Evolutionary conservation across 257 asterid genomes (phyloP), one percentile per base, ranked within the genome.

Genomic region (Verbena officinalis): DNA sequence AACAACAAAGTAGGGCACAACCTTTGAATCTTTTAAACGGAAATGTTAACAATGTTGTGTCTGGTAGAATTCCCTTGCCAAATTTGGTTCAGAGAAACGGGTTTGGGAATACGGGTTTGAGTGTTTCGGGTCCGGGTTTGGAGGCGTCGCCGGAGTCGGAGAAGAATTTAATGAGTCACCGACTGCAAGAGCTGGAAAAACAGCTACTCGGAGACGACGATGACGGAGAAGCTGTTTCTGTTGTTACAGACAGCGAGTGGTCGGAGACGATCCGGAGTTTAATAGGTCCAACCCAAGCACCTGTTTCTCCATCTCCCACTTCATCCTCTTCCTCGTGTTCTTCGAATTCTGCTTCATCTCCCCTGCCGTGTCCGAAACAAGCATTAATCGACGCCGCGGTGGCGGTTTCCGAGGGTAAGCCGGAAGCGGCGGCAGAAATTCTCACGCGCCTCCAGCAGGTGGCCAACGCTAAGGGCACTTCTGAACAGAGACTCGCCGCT

Each of bases 371-470:
- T 61, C 83, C 87, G 0, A 85, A 78, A 33, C 93, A 84, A 65
- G 60, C 77, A 1, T 54, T 84, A 11, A 33, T 77, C 21, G 97
- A 88, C 16, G 89, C 82, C 4, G 93, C 96, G 0, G 61, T 71
- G 11, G 87, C 85, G 1, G 75, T 90, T 6, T 71, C 84, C 4
- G 97, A 90, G 21, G 86, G 86, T 0, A 84, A 78, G 63, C 59
- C 73, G n/a, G 88, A 87, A 14, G 77, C 57, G 0, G 96, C 95
- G 0, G 30, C 43, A 0, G 96, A 90, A 38, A 73, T 82, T 38
- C 86, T 90, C 95, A 88, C 93, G 91, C 96, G 93, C 88, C 86
- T 91, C 31, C 69, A 71, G 42, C 89, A 76, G 54, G 62, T 76
- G 39, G 80, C 80, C n/a, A 86, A 86, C 75, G 46, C 65, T 9